Conservation (phyloP, 1,284 basidiomycete genomes). For the Agaricales sp. region DNA sequence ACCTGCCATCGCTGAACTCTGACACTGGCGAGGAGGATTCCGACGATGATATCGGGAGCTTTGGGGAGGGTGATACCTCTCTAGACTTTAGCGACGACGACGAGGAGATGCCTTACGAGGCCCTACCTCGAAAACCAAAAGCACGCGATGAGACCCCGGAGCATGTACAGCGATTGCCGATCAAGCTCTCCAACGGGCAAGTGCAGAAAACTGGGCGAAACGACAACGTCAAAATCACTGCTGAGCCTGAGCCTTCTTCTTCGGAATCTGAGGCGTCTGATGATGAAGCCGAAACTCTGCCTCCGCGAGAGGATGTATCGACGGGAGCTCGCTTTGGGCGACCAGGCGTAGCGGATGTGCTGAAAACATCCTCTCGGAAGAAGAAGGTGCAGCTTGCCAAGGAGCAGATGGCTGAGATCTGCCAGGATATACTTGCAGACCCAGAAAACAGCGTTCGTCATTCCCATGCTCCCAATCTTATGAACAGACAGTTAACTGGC, state of each 20-base stretch:
- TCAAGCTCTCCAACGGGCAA: constrained; percentile 75
- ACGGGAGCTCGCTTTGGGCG: constrained; percentile 78
- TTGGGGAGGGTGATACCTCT: constrained; percentile 19
- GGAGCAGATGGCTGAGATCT: constrained; percentile 81
- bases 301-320: constrained; percentile 52
- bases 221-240: constrained; percentile 22
- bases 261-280: constrained; percentile 23
- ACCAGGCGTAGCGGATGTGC: constrained; percentile 67
- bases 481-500: constrained; percentile 9
- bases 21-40: constrained; percentile 8
- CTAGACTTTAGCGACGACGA: constrained; percentile 16
- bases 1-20: constrained; percentile 8
- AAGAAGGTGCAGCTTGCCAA: constrained; percentile 71
- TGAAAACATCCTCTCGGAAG: constrained; percentile 58
- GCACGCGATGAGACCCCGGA: constrained; percentile 35
- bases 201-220: constrained; percentile 51
- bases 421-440: constrained; percentile 84
- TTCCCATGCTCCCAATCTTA: constrained; percentile 6
- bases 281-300: constrained; percentile 11
- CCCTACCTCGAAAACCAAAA: constrained; percentile 40
- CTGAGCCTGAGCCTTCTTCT: constrained; percentile 18
- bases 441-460: constrained; percentile 70
- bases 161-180: constrained; percentile 65
- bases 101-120: constrained; percentile 63
- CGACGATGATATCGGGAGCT: constrained; percentile 1